phyloP scores from a whole-genome alignment of 139 green algal genomes.

The Monoraphidium neglectum region DNA sequence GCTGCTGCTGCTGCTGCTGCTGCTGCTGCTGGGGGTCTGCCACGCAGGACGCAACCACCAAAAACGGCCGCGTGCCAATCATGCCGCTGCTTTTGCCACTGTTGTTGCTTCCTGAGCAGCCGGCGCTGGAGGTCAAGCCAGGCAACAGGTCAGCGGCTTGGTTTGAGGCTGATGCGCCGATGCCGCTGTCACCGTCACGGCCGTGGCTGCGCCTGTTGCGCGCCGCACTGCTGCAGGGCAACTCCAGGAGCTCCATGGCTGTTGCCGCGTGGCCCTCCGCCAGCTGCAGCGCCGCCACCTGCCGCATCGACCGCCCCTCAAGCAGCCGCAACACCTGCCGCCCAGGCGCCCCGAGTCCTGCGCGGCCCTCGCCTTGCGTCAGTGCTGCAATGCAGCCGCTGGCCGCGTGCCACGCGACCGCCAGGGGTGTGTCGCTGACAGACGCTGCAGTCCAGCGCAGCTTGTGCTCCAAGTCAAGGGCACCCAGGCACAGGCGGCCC shows the following conservation, averaged over 20 bases:
- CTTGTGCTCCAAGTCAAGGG: neutral
- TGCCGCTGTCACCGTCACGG: neutral
- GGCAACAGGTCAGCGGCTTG: slow-evolving; percentile 9
- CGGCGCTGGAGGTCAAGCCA: neutral
- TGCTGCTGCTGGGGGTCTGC: neutral
- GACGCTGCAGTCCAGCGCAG: slow-evolving; percentile 8
- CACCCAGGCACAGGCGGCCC: slow-evolving; percentile 18
- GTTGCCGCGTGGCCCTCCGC: slow-evolving; percentile 8
- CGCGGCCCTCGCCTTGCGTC: neutral
- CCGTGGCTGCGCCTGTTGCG: neutral
- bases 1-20: slow-evolving; percentile 19
- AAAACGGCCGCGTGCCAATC: slow-evolving; percentile 5
- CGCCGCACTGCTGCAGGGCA: slow-evolving; percentile 7
- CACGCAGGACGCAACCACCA: slow-evolving; percentile 4
- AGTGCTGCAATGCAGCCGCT: slow-evolving; percentile 13
- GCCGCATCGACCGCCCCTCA: slow-evolving; percentile 3
- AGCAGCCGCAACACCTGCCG: slow-evolving; percentile 17
- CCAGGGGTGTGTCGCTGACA: slow-evolving; percentile 10
- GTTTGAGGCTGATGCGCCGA: neutral
- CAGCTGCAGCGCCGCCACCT: slow-evolving; percentile 2
- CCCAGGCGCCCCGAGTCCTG: neutral
- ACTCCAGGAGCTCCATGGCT: slow-evolving; percentile 11
- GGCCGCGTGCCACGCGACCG: neutral
- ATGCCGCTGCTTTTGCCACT: neutral
- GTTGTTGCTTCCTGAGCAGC: neutral